phyloP scores from a whole-genome alignment of 192 early-diverging fungal species.

The Linnemannia exigua region DNA sequence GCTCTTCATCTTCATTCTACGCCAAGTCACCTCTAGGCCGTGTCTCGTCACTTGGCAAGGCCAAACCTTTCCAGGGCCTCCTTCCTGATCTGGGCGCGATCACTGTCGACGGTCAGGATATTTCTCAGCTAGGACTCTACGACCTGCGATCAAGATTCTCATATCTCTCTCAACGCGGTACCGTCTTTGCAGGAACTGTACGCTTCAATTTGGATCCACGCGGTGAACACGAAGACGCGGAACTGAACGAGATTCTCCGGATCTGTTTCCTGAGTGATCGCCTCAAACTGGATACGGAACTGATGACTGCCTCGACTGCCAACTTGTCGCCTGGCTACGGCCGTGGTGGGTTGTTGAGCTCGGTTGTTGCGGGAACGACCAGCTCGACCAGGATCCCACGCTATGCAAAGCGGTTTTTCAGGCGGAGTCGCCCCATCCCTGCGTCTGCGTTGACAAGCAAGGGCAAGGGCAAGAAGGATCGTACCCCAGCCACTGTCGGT shows the following conservation, averaged over 20 bases:
- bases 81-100: conserved; percentile 61
- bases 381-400: conserved; percentile 10
- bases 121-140: conserved; percentile 64
- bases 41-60: conserved; percentile 2
- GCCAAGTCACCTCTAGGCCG: conserved; percentile 16
- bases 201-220: conserved; percentile 82
- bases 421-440: conserved; percentile 8
- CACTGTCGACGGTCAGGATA: conserved; percentile 76
- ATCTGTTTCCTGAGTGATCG: conserved; percentile 57
- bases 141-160: conserved; percentile 65
- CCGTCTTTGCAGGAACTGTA: conserved; percentile 55
- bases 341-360: not conserved
- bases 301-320: conserved; percentile 44
- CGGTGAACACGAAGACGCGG: conserved; percentile 71
- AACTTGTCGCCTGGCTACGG: not conserved
- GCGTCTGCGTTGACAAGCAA: not conserved
- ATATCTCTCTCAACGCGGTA: conserved; percentile 41
- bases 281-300: conserved; percentile 45
- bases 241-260: conserved; percentile 77
- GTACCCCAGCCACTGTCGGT: conserved; percentile 29
- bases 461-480: conserved; percentile 38
- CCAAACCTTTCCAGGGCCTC: not conserved
- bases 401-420: conserved; percentile 32
- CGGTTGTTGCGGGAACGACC: not conserved
- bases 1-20: not conserved